These are phyloP conservation scores for Leishmania gerbilli DNA, from an alignment of 208 protist species.

Conservation along the genomic window DNA sequence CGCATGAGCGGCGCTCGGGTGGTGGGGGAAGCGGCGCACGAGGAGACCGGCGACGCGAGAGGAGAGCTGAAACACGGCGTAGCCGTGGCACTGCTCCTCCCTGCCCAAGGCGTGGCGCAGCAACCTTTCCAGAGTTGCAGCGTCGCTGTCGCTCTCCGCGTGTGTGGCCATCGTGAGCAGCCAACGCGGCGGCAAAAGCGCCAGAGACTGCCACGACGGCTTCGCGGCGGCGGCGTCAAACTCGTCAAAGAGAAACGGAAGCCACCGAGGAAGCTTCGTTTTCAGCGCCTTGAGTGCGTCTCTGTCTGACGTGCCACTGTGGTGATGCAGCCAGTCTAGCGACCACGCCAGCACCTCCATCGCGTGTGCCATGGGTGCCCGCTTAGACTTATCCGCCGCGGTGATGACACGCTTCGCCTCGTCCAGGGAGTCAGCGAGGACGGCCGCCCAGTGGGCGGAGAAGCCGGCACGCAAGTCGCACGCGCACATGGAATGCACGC, in stretches of 20 bases:
- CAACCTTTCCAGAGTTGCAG: conserved; percentile 6
- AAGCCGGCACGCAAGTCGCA: neutral
- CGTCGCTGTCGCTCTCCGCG: conserved; percentile 3
- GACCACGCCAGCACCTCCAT: conserved; percentile 27
- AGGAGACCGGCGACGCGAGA: conserved; percentile 12
- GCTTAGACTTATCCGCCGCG: conserved; percentile 18
- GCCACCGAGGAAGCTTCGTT: conserved; percentile 19
- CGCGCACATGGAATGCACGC: conserved; percentile 13
- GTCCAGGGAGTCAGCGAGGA: conserved; percentile 4
- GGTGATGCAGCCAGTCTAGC: conserved; percentile 21
- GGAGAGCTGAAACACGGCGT: conserved; percentile 30
- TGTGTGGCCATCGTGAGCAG: conserved; percentile 8
- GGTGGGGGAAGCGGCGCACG: conserved; percentile 20
- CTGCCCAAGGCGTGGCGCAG: conserved; percentile 13
- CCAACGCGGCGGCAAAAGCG: conserved; percentile 21
- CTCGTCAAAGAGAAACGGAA: conserved; percentile 20
- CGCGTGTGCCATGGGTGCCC: conserved; percentile 13
- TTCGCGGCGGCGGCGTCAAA: neutral
- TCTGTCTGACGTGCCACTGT: neutral
- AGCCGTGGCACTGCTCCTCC: conserved; percentile 2
- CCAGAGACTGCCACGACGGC: neutral
- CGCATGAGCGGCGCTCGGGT: conserved; percentile 12
- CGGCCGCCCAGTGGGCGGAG: neutral
- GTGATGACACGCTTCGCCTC: conserved; percentile 14
- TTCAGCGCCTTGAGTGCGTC: neutral